Conservation (phyloP, 1,284 basidiomycete species). For the Malassezia obtusa region DNA sequence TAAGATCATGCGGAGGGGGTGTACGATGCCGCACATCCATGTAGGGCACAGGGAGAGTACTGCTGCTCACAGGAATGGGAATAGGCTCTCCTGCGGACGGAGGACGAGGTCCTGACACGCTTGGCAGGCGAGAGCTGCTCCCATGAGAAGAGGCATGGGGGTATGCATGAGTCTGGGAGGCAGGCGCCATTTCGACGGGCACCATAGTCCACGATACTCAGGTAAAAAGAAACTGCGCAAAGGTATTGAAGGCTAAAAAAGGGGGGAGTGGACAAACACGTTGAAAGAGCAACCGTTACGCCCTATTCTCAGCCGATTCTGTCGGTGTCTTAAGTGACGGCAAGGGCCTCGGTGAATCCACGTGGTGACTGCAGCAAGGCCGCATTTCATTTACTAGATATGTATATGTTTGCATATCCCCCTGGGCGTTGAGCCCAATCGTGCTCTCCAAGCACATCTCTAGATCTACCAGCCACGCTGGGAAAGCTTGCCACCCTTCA, state of each 20-base stretch:
- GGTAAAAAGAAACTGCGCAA: not conserved
- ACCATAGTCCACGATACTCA: not conserved
- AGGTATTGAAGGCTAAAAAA: not conserved
- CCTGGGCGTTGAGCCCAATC: too few species aligned
- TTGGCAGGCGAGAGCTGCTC: not conserved
- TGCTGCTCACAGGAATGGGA: not conserved
- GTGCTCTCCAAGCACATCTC: too few species aligned
- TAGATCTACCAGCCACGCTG: slow-evolving; percentile 39
- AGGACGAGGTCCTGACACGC: not conserved
- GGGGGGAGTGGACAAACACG: too few species aligned
- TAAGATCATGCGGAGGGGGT: not conserved
- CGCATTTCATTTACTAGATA: slow-evolving; percentile 1
- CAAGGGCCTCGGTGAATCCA: not conserved
- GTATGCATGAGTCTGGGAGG: not conserved
- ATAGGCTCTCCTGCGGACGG: not conserved
- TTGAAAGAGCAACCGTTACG: too few species aligned
- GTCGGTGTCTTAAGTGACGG: too few species aligned
- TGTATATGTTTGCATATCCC: not conserved
- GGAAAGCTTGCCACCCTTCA: slow-evolving; percentile 40
- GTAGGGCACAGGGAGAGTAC: not conserved
- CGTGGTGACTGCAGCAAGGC: not conserved
- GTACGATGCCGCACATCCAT: not conserved
- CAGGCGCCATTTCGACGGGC: not conserved
- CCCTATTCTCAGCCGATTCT: not conserved
- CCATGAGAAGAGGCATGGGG: not conserved